Base-by-base conservation (phyloP, 805 yeast species). In the Candida pseudofarinosa region DNA sequence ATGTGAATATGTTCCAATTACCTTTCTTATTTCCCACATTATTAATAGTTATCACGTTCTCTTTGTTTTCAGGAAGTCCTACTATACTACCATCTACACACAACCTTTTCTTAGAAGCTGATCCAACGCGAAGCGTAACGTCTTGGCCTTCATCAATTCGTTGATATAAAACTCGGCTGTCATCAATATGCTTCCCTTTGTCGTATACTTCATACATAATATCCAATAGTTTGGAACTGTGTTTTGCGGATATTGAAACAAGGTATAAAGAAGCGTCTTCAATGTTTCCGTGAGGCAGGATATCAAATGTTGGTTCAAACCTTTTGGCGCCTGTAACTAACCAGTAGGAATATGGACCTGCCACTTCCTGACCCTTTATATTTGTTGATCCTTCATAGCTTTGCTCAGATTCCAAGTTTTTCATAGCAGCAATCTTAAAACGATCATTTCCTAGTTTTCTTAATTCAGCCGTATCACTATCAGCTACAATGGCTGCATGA, bases 401-500 rank as follows among this genome's bases (percentile, higher is more conserved):
- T 37, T 81, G 89, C 38, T 74, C 73, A 14, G 65, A 49, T 3
- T 63, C 53, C 17, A 87, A 56, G 31, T 85, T 76, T 8, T 67
- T 54, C 20, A 59, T 56, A 0, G 89, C 95, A 0, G 96, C 96
- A 31, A 79, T 61, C 45, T 73, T 65, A 60, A 90, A 90, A 42
- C 96, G 64, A 34, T 79, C 78, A 4, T 69, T 54, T 1, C 96
- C 97, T 46, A 73, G 67, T 39, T 70, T 69, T 20, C 89, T 69
- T 58, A 84, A 63, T 50, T 83, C 84, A 0, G 83, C 80, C 0
- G 81, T 71, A 49, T 88, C 91, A 40, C 90, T 79, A 43, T 84
- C 84, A 23, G 90, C 90, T 1, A 90, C 89, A 39, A 90, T 62
- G 3, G 89, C 78, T 2, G 97, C 88, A 62, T 90, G 97, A 48